Evolutionary conservation across 1,284 basidiomycete species (phyloP), one percentile per base, ranked within the genome.

Genomic region (Fomitopsis palustris): DNA sequence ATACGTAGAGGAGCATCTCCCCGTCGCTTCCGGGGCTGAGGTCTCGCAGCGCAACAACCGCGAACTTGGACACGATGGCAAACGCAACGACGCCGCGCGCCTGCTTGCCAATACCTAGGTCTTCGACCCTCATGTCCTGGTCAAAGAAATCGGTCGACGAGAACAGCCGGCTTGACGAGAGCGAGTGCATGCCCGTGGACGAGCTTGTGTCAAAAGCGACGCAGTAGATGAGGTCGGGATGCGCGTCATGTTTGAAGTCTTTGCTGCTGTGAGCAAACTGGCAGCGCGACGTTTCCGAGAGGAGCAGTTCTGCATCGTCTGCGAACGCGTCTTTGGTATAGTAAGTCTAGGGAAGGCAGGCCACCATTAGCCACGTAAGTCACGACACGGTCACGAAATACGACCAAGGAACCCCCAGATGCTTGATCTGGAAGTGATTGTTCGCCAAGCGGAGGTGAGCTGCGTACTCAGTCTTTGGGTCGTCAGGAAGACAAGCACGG

Each of bases 61-160:
- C 89, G 68, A 90, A 98, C 70, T 95, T 93, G 74, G 87, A 88
- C 6, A 96, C 92, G 55, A 95, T 91, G 0, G 95, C 95, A 58
- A 97, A 84, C 0, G 93, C 95, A 2, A 92, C 81, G 17, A 98
- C 86, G 1, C 95, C 95, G 23, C 84, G 85, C 0, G 93, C 90
- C 60, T 88, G 86, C 75, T 88, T 93, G 4, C 90, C 85, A 23
- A 90, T 92, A 0, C 95, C 92, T 3, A 97, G 80, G 66, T 95
- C 91, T 66, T 96, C 92, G 51, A 90, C 79, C 37, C 81, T 80
- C 51, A 74, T 79, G 1, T 87, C 82, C 0, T 73, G 68, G 9
- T 80, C 66, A 78, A 96, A 97, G 74, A 93, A 97, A 76, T 96
- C 91, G 1, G 84, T 84, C 52, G 86, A 90, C 25, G 87, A 88